Base-by-base conservation (phyloP, 305 asterid genomes). In the Fraxinus paxiana region DNA sequence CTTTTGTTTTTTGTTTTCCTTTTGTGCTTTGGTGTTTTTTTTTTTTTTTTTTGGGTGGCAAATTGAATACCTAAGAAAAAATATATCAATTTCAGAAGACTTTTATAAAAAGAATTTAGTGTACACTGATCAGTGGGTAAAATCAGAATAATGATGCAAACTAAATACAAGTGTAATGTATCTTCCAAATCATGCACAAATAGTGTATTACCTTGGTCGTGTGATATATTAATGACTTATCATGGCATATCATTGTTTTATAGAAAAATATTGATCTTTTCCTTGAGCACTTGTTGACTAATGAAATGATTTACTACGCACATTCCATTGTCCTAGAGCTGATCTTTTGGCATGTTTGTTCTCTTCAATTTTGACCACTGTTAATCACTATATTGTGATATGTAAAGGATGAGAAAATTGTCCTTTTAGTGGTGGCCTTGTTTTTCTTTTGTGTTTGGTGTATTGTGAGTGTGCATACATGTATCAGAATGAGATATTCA, bases 351-450 rank as follows among this genome's bases (percentile, higher is more conserved):
- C 78, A 20, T 67, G 73, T 28, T 67, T 67, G 73, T 70, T 70
- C 75, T 69, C 75, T 70, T 70, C 24, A 70, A 70, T 30, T 65
- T 43, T 54, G 78, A 70, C 76, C 73, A 33, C 18, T 80, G 46
- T 75, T 61, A 33, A 82, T 43, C 83, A 83, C 77, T 82, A 73
- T 59, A 74, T 12, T 76, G 20, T 51, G n/a, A 69, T 80, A 56
- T 41, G 51, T 43, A 26, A 61, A 20, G 71, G 72, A 63, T 26
- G 74, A 31, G 73, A 34, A 56, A 46, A 46, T 63, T 81, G 77
- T 48, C 33, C 34, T 59, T 56, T 37, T 18, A 46, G 33, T 71
- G 61, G 75, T 63, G 77, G 2, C 6, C 41, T 70, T 80, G 13
- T 5, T 31, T 70, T 33, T 31, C 8, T 5, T 30, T 9, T 10